Evolutionary conservation across 2,329 filamentous ascomycete genomes (phyloP).

Genomic region (Ascochyta viciae-villosae): DNA sequence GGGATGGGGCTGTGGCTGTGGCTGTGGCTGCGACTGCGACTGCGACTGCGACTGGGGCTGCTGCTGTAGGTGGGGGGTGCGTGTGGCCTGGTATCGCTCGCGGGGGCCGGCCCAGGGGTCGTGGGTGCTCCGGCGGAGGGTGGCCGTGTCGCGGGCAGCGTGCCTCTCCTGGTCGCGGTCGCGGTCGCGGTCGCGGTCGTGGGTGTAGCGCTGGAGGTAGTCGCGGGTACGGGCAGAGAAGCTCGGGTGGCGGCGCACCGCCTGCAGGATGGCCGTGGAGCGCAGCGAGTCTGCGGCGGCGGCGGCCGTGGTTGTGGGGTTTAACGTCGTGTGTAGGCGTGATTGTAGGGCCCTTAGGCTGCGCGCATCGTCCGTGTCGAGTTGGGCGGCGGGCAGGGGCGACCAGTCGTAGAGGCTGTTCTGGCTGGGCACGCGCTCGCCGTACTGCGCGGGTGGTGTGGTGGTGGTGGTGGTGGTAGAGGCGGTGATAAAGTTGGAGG

Average conservation of each 20-base stretch:
- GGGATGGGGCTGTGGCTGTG: constrained; percentile 29
- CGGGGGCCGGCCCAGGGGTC: constrained; percentile 40
- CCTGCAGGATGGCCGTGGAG: constrained; percentile 52
- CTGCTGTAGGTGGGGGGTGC: constrained; percentile 25
- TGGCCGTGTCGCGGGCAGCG: neutral
- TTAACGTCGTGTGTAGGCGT: constrained; percentile 33
- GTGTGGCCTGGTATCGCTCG: constrained; percentile 23
- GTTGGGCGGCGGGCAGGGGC: constrained; percentile 46
- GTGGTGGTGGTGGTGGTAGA: neutral
- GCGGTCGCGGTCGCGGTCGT: constrained; percentile 47
- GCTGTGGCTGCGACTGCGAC: constrained; percentile 35
- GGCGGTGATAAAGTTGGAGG: constrained; percentile 19
- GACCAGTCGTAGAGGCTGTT: constrained; percentile 69
- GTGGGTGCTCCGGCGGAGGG: constrained; percentile 26
- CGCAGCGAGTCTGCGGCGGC: constrained; percentile 42
- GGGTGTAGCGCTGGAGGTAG: constrained; percentile 50
- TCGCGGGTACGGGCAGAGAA: constrained; percentile 49
- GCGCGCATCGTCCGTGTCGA: constrained; percentile 3
- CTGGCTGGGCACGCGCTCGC: constrained; percentile 60
- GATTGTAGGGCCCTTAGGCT: constrained; percentile 6
- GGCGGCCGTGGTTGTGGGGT: constrained; percentile 49
- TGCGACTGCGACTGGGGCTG: constrained; percentile 11
- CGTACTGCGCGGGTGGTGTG: constrained; percentile 51
- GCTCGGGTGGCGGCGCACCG: constrained; percentile 49
- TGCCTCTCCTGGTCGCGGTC: neutral